phyloP scores from a whole-genome alignment of 1,284 basidiomycete genomes.

The Exobasidium rhododendri region DNA sequence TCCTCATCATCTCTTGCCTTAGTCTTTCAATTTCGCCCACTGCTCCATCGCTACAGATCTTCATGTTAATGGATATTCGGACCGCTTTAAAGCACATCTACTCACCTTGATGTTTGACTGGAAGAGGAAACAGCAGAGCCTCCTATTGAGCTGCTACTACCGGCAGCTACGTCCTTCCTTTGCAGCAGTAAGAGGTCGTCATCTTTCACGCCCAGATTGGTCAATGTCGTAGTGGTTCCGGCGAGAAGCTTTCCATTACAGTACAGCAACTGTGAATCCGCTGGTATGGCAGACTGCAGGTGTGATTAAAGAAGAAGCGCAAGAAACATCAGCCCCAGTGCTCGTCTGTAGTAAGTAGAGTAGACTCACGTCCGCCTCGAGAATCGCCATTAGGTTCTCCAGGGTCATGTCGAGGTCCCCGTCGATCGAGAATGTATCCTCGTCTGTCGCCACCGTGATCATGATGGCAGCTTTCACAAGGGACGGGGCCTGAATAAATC shows the following conservation, averaged over 20 bases:
- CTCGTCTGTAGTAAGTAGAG: too few species aligned
- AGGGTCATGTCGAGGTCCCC: conserved; percentile 43
- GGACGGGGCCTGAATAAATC: background rate
- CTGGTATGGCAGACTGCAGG: conserved; percentile 25
- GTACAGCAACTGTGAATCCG: conserved; percentile 31
- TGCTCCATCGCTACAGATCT: conserved; percentile 3
- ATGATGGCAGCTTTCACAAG: conserved; percentile 20
- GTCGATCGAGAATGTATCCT: conserved; percentile 43
- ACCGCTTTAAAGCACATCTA: too few species aligned
- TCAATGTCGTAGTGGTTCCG: conserved; percentile 32
- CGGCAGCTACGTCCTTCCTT: conserved; percentile 10
- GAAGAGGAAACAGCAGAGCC: background rate
- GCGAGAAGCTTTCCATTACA: conserved; percentile 26
- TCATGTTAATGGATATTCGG: too few species aligned
- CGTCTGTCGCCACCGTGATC: conserved; percentile 45
- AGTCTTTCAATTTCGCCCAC: conserved; percentile 6
- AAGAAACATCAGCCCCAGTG: conserved; percentile 5
- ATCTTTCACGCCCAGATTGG: conserved; percentile 35
- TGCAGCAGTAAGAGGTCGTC: conserved; percentile 41
- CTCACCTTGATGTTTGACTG: background rate
- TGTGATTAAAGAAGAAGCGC: background rate
- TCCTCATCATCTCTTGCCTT: conserved; percentile 8
- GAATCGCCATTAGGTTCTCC: conserved; percentile 45
- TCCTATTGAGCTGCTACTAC: background rate
- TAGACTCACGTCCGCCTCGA: conserved; percentile 33